Base-by-base conservation (phyloP, 495 filamentous ascomycete species). In the Penicillium lividum region DNA sequence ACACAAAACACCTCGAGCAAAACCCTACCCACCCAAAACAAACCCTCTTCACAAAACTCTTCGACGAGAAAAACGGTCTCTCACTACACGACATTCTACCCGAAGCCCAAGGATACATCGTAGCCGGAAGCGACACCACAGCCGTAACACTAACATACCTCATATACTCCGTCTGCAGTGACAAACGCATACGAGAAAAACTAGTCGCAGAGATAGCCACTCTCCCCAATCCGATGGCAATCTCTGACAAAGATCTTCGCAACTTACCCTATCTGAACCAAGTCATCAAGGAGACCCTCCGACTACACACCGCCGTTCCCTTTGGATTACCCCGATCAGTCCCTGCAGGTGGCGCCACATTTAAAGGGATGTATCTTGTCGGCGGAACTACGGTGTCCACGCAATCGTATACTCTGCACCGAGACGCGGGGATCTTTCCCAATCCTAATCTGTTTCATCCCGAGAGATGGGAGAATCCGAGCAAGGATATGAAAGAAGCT, bases 71-170 rank as follows among this genome's bases (percentile, higher is more conserved):
- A 13, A 69, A 75, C 8, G 72, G 75, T 1, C 57, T 81, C 1
- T 60, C 64, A 6, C 59, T 72, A 8, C 43, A 60, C 0, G 79
- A 84, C 31, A 73, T 85, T 40, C 36, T 38, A 6, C 46, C 62
- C 6, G 77, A 82, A 33, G 80, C 80, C 0, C 61, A 69, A 22
- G 60, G 56, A 0, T 81, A 81, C 47, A 80, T 85, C 48, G 47
- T 85, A 1, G 84, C 80, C 0, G 82, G 82, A 1, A 74, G 68
- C 13, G 80, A 84, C 42, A 82, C 82, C 0, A 82, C 80, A 2
- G 72, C 76, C 1, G 66, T 75, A 0, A 76, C 74, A 0, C 44
- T 81, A 27, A 80, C 76, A 0, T 81, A 76, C 53, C 65, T 79
- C 9, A 47, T 68, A 3, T 77, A 73, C 61, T 63, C 66, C 8